A percentile compares a stretch with the other conserved stretches of the same genome.
These are phyloP conservation scores for Pilasporangium apinafurcum DNA, from an alignment of 352 stramenopile species.

Conservation along the genomic window DNA sequence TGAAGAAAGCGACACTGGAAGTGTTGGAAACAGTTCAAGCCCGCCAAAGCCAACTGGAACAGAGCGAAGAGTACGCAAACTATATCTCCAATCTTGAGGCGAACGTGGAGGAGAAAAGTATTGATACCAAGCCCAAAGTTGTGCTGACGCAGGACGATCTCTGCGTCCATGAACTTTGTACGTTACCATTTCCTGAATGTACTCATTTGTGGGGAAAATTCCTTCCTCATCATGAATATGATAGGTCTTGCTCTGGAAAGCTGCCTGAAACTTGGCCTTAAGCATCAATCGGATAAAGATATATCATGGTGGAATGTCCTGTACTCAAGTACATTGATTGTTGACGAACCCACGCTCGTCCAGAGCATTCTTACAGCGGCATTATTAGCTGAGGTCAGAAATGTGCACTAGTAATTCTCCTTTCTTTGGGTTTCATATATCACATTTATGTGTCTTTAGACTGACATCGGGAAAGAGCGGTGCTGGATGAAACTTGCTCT, in stretches of 20 bases:
- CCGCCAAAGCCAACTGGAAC: slow-evolving; percentile 2
- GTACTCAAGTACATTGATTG: slow-evolving; percentile 64
- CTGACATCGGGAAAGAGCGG: slow-evolving; percentile 49
- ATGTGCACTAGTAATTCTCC: slow-evolving; percentile 8
- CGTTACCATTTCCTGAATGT: slow-evolving; percentile 3
- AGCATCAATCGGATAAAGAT: slow-evolving; percentile 28
- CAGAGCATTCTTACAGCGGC: slow-evolving; percentile 62
- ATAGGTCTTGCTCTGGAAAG: slow-evolving; percentile 47
- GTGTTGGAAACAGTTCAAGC: slow-evolving; percentile 34
- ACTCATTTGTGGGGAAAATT: neutral
- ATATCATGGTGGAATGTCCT: slow-evolving; percentile 70
- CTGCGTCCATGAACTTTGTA: slow-evolving; percentile 59
- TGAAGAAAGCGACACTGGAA: slow-evolving; percentile 67
- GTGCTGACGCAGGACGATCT: slow-evolving; percentile 46
- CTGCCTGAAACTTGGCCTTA: slow-evolving; percentile 57
- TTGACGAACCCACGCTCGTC: slow-evolving; percentile 64
- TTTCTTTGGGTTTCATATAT: no score
- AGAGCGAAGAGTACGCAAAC: no score
- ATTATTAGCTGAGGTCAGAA: slow-evolving; percentile 66
- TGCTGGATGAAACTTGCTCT: slow-evolving; percentile 79
- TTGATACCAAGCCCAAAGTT: neutral
- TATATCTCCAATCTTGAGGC: neutral
- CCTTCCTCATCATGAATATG: neutral
- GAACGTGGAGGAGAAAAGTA: neutral
- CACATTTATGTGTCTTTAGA: slow-evolving; percentile 16